Conservation (phyloP, 1,139 yeast species). For the Kazachstania sp. region DNA sequence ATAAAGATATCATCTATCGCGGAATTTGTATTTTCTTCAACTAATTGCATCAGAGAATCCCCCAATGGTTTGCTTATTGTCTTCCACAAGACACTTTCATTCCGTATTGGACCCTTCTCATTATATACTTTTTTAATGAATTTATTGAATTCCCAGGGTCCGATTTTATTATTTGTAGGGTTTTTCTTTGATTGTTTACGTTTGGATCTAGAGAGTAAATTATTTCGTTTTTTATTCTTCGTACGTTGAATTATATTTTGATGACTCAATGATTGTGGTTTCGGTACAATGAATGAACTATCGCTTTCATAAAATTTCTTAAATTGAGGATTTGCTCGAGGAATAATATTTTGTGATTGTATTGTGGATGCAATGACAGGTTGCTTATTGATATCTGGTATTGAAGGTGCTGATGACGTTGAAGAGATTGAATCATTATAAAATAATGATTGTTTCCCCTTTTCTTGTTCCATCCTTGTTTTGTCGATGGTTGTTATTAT, state of each 20-base stretch:
- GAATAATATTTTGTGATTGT: background rate
- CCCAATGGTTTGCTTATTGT: conserved; percentile 7
- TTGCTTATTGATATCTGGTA: background rate
- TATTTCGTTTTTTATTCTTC: background rate
- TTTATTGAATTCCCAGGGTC: conserved; percentile 24
- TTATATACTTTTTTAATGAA: conserved; percentile 15
- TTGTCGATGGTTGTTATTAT: too few species aligned
- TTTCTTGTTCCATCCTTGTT: background rate
- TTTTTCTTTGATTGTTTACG: background rate
- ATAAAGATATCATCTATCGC: conserved; percentile 20
- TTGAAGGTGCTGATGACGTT: background rate
- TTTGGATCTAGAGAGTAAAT: background rate
- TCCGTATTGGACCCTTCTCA: background rate
- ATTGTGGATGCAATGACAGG: too few species aligned
- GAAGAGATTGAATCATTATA: conserved; percentile 2
- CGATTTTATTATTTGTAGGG: too few species aligned
- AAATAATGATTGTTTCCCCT: background rate
- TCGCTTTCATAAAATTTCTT: background rate
- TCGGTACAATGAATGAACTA: background rate
- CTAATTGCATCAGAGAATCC: conserved; percentile 15
- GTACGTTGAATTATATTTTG: background rate
- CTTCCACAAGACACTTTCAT: background rate
- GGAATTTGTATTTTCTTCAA: conserved; percentile 20
- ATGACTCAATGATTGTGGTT: background rate
- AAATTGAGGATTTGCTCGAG: background rate